phyloP scores from a whole-genome alignment of 2,329 filamentous ascomycete species.

The Juglanconis oblonga region DNA sequence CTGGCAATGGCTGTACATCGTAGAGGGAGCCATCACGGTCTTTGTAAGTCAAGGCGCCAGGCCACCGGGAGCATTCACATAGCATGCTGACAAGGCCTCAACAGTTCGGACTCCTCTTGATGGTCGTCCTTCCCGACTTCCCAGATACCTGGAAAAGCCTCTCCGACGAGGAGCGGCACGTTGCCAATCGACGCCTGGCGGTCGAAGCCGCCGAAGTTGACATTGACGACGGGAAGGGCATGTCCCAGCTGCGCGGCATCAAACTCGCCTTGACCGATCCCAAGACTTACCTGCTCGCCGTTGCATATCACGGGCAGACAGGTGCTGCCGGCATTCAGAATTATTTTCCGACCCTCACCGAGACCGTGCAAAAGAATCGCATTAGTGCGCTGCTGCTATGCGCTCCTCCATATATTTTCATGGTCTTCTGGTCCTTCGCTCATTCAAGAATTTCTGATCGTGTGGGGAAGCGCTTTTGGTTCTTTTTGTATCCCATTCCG shows the following conservation, averaged over 20 bases:
- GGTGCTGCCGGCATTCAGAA: slow-evolving; percentile 18
- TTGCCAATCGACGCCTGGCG: slow-evolving; percentile 14
- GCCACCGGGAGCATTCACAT: neutral
- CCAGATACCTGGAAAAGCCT: slow-evolving; percentile 16
- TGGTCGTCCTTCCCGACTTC: slow-evolving; percentile 16
- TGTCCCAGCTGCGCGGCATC: slow-evolving; percentile 18
- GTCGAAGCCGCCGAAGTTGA: slow-evolving; percentile 17
- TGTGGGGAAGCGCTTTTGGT: slow-evolving; percentile 37
- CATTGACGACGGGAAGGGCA: slow-evolving; percentile 10
- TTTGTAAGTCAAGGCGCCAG: neutral
- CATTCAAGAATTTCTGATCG: slow-evolving; percentile 37
- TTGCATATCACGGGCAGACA: slow-evolving; percentile 16
- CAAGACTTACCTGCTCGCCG: slow-evolving; percentile 17
- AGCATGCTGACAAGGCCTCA: neutral
- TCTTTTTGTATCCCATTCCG: slow-evolving; percentile 27
- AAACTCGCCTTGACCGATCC: slow-evolving; percentile 16
- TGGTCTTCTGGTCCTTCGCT: slow-evolving; percentile 25
- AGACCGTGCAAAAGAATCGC: slow-evolving; percentile 23
- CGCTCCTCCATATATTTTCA: slow-evolving; percentile 28
- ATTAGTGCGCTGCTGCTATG: slow-evolving; percentile 28
- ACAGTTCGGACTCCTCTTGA: slow-evolving; percentile 11
- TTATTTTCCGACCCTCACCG: slow-evolving; percentile 27
- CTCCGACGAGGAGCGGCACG: slow-evolving; percentile 13
- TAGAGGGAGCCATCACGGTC: slow-evolving; percentile 16
- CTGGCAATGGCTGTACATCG: slow-evolving; percentile 18